These are phyloP conservation scores for Penicillium fuscoglaucum DNA, from an alignment of 2,329 filamentous ascomycete species.

Conservation along the genomic window DNA sequence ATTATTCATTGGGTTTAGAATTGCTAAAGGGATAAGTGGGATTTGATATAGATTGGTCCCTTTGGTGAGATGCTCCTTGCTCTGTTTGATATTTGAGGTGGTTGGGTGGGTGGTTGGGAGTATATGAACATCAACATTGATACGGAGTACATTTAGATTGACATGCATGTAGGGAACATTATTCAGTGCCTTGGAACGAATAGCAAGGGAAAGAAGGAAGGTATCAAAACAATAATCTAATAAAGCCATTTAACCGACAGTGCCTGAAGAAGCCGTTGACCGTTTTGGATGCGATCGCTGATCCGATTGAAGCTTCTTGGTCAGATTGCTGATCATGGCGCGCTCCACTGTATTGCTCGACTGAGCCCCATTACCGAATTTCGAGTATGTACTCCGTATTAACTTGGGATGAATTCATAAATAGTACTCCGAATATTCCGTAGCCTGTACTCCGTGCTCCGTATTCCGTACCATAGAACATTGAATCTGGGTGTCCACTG, in stretches of 20 bases:
- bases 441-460: no score
- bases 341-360: slow-evolving; percentile 15
- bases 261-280: neutral
- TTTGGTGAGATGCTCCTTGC: slow-evolving; percentile 6
- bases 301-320: slow-evolving; percentile 19
- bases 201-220: neutral
- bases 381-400: neutral
- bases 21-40: slow-evolving; percentile 1
- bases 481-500: slow-evolving; percentile 4
- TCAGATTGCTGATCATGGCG: slow-evolving; percentile 21
- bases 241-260: neutral
- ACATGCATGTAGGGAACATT: neutral
- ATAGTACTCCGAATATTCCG: neutral
- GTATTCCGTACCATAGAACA: neutral
- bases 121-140: neutral
- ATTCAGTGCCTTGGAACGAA: neutral
- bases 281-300: slow-evolving; percentile 12
- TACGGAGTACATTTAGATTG: neutral
- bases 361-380: neutral
- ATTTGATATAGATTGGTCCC: slow-evolving; percentile 8
- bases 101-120: slow-evolving; percentile 11
- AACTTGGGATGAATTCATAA: neutral
- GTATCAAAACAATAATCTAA: neutral
- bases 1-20: neutral
- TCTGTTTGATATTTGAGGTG: slow-evolving; percentile 4